These are phyloP conservation scores for Gilbertella persicaria DNA, from an alignment of 371 early-diverging fungal species.

Conservation along the genomic window DNA sequence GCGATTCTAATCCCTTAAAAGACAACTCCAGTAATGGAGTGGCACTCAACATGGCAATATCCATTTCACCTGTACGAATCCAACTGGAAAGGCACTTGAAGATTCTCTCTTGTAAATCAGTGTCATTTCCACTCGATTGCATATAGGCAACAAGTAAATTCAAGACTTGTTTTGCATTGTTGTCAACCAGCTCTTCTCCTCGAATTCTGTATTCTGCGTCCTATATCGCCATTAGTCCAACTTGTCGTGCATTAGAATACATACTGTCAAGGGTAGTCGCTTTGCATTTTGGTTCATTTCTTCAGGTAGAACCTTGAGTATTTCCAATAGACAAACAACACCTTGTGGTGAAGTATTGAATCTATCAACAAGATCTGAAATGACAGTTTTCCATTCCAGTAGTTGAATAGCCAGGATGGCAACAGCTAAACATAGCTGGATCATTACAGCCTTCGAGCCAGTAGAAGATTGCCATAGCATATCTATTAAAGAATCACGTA, in stretches of 20 bases:
- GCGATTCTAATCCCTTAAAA: constrained; percentile 71
- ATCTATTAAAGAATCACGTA: constrained; percentile 82
- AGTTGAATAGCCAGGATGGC: constrained; percentile 89
- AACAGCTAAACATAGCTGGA: constrained; percentile 84
- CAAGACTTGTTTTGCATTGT: constrained; percentile 65
- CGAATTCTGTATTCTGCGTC: constrained; percentile 65
- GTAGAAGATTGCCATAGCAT: constrained; percentile 49
- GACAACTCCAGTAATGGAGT: constrained; percentile 74
- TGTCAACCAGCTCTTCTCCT: constrained; percentile 61
- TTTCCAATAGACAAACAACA: constrained; percentile 70
- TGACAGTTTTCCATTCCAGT: constrained; percentile 79
- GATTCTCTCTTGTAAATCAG: constrained; percentile 61
- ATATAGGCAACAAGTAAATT: constrained; percentile 65
- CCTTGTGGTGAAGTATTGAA: constrained; percentile 63
- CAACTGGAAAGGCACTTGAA: constrained; percentile 81
- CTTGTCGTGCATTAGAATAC: constrained; percentile 7
- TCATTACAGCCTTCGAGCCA: constrained; percentile 66
- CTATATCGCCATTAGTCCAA: constrained; percentile 27
- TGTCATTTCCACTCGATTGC: constrained; percentile 61
- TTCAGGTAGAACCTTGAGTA: constrained; percentile 86
- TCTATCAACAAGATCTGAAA: constrained; percentile 63
- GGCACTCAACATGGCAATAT: constrained; percentile 57
- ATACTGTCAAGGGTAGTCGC: constrained; percentile 62
- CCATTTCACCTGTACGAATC: constrained; percentile 84
- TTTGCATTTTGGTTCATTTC: constrained; percentile 72